Conservation (phyloP, 2,329 filamentous ascomycete genomes). For the Hymenoscyphus albidus region DNA sequence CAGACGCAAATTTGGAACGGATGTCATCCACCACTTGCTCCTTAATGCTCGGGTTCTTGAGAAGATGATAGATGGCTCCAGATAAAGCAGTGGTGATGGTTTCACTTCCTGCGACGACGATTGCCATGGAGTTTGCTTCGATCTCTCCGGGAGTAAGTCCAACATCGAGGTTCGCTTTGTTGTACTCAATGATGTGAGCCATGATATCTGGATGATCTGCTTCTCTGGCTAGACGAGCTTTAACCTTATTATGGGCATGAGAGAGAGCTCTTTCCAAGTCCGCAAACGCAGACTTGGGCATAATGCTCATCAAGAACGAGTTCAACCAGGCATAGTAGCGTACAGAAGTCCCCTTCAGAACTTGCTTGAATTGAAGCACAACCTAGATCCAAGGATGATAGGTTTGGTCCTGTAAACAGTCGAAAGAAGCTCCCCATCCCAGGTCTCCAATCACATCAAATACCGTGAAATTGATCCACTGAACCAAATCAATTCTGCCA, state of each 20-base stretch:
- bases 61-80: slow-evolving; percentile 24
- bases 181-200: slow-evolving; percentile 13
- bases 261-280: slow-evolving; percentile 3
- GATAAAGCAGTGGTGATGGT: slow-evolving; percentile 22
- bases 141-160: slow-evolving; percentile 20
- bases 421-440: slow-evolving; percentile 41
- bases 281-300: slow-evolving; percentile 3
- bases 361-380: neutral
- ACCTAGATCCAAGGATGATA: slow-evolving; percentile 28
- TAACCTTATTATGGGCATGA: slow-evolving; percentile 10
- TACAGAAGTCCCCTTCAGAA: neutral
- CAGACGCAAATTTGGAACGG: slow-evolving; percentile 35
- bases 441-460: slow-evolving; percentile 43
- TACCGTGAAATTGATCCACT: slow-evolving; percentile 37
- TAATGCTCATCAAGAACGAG: neutral
- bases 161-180: slow-evolving; percentile 20
- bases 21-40: slow-evolving; percentile 39
- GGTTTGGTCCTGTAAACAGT: slow-evolving; percentile 30
- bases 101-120: slow-evolving; percentile 23
- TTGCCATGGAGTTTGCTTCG: slow-evolving; percentile 8
- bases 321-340: slow-evolving; percentile 7
- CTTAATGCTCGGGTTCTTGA: slow-evolving; percentile 32
- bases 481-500: slow-evolving; percentile 26
- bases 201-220: slow-evolving; percentile 9
- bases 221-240: slow-evolving; percentile 6